Base-by-base conservation (phyloP, 2,329 filamentous ascomycete species). In the Epichloe festucae region DNA sequence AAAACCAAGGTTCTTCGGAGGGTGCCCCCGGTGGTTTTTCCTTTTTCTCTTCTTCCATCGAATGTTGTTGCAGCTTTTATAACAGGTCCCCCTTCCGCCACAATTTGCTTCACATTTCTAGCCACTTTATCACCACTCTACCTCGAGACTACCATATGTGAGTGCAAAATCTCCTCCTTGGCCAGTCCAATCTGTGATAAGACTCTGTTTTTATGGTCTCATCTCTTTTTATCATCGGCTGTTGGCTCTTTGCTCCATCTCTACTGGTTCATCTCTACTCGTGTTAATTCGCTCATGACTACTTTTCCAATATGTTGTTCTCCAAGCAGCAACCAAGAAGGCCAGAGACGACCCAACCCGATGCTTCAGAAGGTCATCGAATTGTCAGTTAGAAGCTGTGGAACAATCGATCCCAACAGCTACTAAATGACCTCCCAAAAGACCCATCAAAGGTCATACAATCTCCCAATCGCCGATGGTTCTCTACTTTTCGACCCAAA, bases 371-470 rank as follows among this genome's bases (percentile, higher is more conserved):
- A 15, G 42, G 27, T 38, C 47, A 44, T 53, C 53, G 51, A 47
- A 51, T 53, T 51, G 57, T 35, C 56, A 62, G 60, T 58, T 62
- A 60, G 60, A 54, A 54, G 56, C 59, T 62, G 55, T 62, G 60
- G 60, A 60, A 57, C 49, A 56, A 55, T 52, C 57, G 55, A 48
- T 52, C 54, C 39, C 57, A 55, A 44, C 53, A 42, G 27, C 48
- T 41, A 46, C 54, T 48, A 35, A 50, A 38, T 42, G 45, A 41
- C 38, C 31, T 19, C 35, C 41, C 17, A 11, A 50, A 47, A 23
- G 52, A 52, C 38, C 51, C 46, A 27, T 48, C 23, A 47, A 47
- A 41, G 46, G 45, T 38, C 19, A 43, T 21, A 52, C 53, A 47
- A 11, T 19, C 14, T 44, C 23, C 40, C 10, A 41, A 41, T 39